Evolutionary conservation across 2,329 filamentous ascomycete species (phyloP).

Genomic region (Hirsutella rhossiliensis): DNA sequence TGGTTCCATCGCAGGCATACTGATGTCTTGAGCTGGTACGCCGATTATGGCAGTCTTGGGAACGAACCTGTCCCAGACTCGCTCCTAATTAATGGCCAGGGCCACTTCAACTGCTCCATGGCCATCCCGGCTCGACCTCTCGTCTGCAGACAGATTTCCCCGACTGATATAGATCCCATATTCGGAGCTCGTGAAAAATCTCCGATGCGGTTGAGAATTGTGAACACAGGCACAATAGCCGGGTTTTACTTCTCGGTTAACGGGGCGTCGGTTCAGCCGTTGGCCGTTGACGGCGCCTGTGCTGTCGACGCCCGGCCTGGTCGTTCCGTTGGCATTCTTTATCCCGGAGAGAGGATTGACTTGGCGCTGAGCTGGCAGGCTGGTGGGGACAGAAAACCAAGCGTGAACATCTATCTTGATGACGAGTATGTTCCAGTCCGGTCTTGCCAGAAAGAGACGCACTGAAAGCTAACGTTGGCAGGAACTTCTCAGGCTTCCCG

Average conservation of each 20-base stretch:
- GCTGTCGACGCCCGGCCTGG: constrained; percentile 4
- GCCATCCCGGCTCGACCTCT: constrained; percentile 13
- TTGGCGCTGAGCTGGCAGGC: constrained; percentile 9
- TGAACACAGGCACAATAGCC: constrained; percentile 12
- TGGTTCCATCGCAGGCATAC: constrained; percentile 26
- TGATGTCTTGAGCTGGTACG: constrained; percentile 17
- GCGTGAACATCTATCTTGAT: constrained; percentile 12
- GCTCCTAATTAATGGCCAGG: constrained; percentile 22
- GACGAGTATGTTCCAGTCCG: constrained; percentile 8
- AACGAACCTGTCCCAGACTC: constrained; percentile 25
- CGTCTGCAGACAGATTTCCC: constrained; percentile 5
- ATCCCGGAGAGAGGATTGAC: constrained; percentile 13
- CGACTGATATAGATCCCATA: constrained; percentile 6
- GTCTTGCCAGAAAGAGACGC: neutral
- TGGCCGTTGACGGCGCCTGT: constrained; percentile 11
- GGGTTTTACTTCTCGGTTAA: constrained; percentile 9
- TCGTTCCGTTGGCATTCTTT: constrained; percentile 11
- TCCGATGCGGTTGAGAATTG: constrained; percentile 9
- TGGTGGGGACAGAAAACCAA: constrained; percentile 1
- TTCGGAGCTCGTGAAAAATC: constrained; percentile 1
- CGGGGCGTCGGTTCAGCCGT: constrained; percentile 9
- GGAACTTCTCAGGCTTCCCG: constrained; percentile 10
- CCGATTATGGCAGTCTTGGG: constrained; percentile 22
- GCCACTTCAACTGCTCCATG: constrained; percentile 17
- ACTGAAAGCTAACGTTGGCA: neutral